These are phyloP conservation scores for Xylaria scruposa DNA, from an alignment of 495 filamentous ascomycete genomes.

Conservation along the genomic window DNA sequence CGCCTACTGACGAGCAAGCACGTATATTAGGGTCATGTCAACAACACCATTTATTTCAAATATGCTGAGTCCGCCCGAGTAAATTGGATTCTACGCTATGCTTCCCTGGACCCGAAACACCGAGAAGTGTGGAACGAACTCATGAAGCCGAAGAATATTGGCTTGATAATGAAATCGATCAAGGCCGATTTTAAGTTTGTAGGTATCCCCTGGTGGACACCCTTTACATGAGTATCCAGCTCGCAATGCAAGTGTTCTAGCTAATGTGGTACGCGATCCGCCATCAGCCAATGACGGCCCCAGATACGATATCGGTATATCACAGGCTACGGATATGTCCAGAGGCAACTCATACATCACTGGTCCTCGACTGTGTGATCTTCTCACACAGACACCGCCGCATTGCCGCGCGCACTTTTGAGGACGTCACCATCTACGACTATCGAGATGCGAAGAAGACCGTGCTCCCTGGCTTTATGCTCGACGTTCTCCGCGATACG, in stretches of 20 bases:
- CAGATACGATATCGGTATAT: slow-evolving; percentile 86
- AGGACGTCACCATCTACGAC: slow-evolving; percentile 88
- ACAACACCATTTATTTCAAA: slow-evolving; percentile 83
- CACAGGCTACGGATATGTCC: slow-evolving; percentile 72
- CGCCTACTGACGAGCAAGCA: slow-evolving; percentile 7
- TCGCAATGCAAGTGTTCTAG: neutral
- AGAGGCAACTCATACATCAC: slow-evolving; percentile 38
- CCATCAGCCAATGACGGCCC: slow-evolving; percentile 81
- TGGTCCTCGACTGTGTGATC: slow-evolving; percentile 65
- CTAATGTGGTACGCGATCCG: slow-evolving; percentile 3
- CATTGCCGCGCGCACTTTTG: slow-evolving; percentile 76
- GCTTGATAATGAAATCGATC: slow-evolving; percentile 82
- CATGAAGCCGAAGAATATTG: slow-evolving; percentile 67
- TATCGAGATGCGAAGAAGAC: slow-evolving; percentile 67
- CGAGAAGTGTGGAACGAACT: slow-evolving; percentile 73
- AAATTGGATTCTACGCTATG: slow-evolving; percentile 83
- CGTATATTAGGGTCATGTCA: slow-evolving; percentile 72
- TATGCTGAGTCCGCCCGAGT: slow-evolving; percentile 87
- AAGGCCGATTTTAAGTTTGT: slow-evolving; percentile 93
- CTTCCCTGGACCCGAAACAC: slow-evolving; percentile 69
- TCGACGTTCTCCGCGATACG: slow-evolving; percentile 67
- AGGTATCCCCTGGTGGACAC: slow-evolving; percentile 36
- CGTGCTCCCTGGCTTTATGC: slow-evolving; percentile 69
- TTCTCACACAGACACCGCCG: slow-evolving; percentile 82
- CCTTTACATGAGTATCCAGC: neutral